Evolutionary conservation across 176 grass and related monocot species (phyloP).

Genomic region (Cenchrus americanus): DNA sequence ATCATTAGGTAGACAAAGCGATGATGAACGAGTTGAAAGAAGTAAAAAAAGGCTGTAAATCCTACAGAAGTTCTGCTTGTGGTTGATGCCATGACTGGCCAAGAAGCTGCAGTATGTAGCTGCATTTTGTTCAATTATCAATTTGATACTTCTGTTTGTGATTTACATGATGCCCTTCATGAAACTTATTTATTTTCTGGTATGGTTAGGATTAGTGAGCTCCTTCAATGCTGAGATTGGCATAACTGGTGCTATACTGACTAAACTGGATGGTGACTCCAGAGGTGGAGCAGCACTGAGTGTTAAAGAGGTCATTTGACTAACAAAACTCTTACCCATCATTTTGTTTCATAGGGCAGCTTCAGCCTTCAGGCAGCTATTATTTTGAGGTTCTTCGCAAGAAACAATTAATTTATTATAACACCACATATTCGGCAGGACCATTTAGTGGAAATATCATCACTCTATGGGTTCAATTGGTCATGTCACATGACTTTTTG

Average conservation of each 20-base stretch:
- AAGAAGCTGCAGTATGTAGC: slow-evolving; percentile 35
- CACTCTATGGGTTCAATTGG: neutral
- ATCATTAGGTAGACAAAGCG: slow-evolving; percentile 77
- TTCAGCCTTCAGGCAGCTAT: neutral
- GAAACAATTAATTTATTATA: slow-evolving; percentile 21
- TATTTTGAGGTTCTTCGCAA: slow-evolving; percentile 5
- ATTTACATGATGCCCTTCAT: neutral
- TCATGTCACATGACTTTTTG: slow-evolving; percentile 12
- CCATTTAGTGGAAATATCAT: slow-evolving; percentile 9
- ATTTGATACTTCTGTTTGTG: neutral
- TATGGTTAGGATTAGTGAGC: slow-evolving; percentile 80
- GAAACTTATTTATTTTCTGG: slow-evolving; percentile 38
- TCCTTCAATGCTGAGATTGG: slow-evolving; percentile 95
- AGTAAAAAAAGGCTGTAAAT: slow-evolving; percentile 76
- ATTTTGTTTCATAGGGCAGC: slow-evolving; percentile 6
- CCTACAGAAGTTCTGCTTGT: slow-evolving; percentile 86
- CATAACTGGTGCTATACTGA: slow-evolving; percentile 98
- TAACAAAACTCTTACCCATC: neutral
- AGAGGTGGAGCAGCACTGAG: slow-evolving; percentile 96
- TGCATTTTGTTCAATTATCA: neutral
- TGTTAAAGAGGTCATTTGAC: slow-evolving; percentile 83
- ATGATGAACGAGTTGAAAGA: slow-evolving; percentile 94
- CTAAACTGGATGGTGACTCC: slow-evolving; percentile 95
- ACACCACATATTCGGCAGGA: slow-evolving; percentile 17
- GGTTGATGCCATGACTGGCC: slow-evolving; percentile 91